Evolutionary conservation across 2,329 filamentous ascomycete genomes (phyloP).

Genomic region (Fusarium pininemorale): DNA sequence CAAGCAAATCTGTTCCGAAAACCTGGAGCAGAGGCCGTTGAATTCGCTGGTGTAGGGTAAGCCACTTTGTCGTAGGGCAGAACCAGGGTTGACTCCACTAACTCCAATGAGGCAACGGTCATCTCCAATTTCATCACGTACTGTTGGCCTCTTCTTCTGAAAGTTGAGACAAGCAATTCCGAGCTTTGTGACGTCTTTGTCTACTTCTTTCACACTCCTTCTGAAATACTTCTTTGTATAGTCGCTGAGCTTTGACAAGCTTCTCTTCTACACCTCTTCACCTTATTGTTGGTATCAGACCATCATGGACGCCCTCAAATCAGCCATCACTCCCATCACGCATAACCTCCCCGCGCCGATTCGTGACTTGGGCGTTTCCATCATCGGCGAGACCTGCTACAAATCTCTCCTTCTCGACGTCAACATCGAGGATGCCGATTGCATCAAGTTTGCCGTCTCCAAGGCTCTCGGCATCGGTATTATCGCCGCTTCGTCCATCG

Average conservation of each 20-base stretch:
- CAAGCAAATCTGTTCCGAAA: background rate
- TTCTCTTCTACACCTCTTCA: background rate
- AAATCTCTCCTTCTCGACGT: slow-evolving; percentile 85
- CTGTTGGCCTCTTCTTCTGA: slow-evolving; percentile 37
- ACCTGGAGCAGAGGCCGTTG: background rate
- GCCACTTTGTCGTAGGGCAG: background rate
- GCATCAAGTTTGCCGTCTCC: slow-evolving; percentile 88
- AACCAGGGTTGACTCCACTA: slow-evolving; percentile 13
- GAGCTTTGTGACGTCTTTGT: slow-evolving; percentile 23
- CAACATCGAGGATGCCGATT: slow-evolving; percentile 78
- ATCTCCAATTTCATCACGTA: slow-evolving; percentile 25
- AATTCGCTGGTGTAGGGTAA: slow-evolving; percentile 1
- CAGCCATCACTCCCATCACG: slow-evolving; percentile 73
- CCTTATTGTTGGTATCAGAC: background rate
- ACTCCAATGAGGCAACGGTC: background rate
- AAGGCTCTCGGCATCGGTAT: slow-evolving; percentile 95
- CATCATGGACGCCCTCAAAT: slow-evolving; percentile 69
- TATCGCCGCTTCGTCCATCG: slow-evolving; percentile 86
- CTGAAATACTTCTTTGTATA: slow-evolving; percentile 3
- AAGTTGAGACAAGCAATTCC: slow-evolving; percentile 10
- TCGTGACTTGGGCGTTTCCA: slow-evolving; percentile 76
- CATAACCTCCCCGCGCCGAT: slow-evolving; percentile 78
- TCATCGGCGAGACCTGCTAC: slow-evolving; percentile 89
- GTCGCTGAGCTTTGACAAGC: background rate
- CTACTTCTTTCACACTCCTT: slow-evolving; percentile 32